These are phyloP conservation scores for Inga leiocalycina DNA, from an alignment of 306 rosid genomes.

Conservation along the genomic window DNA sequence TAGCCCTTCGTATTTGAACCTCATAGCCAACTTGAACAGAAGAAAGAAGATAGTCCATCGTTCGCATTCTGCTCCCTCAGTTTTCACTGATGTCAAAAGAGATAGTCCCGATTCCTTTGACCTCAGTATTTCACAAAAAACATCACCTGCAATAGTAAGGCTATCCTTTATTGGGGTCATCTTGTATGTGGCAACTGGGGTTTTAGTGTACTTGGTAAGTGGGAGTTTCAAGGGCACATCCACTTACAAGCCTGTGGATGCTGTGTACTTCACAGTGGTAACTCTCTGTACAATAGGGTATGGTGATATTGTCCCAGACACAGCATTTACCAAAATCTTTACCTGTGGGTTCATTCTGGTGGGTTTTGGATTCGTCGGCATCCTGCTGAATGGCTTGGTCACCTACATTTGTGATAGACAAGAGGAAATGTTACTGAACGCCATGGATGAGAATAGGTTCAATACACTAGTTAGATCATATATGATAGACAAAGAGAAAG, in stretches of 20 bases:
- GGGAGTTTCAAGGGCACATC: slow-evolving; percentile 50
- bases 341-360: slow-evolving; percentile 64
- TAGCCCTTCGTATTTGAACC: slow-evolving; percentile 42
- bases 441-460: slow-evolving; percentile 52
- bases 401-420: slow-evolving; percentile 67
- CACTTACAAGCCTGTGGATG: slow-evolving; percentile 58
- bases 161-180: slow-evolving; percentile 47
- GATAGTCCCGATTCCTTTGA: slow-evolving; percentile 35
- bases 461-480: slow-evolving; percentile 48
- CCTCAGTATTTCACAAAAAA: slow-evolving; percentile 7
- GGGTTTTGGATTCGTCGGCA: slow-evolving; percentile 65
- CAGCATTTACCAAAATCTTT: slow-evolving; percentile 58
- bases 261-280: slow-evolving; percentile 66
- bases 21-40: slow-evolving; percentile 49
- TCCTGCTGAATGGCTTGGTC: slow-evolving; percentile 61
- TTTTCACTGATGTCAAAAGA: slow-evolving; percentile 37
- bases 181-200: slow-evolving; percentile 50
- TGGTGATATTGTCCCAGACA: slow-evolving; percentile 75
- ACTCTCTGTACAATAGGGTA: slow-evolving; percentile 78
- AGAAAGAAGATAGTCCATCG: slow-evolving; percentile 43
- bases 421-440: slow-evolving; percentile 54
- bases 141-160: slow-evolving; percentile 43
- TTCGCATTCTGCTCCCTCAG: slow-evolving; percentile 62
- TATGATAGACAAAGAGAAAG: slow-evolving; percentile 62
- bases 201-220: slow-evolving; percentile 39